A percentile compares a stretch with the other conserved stretches of the same genome.
phyloP scores from a whole-genome alignment of 176 grass and related monocot species.

The Avena atlantica region DNA sequence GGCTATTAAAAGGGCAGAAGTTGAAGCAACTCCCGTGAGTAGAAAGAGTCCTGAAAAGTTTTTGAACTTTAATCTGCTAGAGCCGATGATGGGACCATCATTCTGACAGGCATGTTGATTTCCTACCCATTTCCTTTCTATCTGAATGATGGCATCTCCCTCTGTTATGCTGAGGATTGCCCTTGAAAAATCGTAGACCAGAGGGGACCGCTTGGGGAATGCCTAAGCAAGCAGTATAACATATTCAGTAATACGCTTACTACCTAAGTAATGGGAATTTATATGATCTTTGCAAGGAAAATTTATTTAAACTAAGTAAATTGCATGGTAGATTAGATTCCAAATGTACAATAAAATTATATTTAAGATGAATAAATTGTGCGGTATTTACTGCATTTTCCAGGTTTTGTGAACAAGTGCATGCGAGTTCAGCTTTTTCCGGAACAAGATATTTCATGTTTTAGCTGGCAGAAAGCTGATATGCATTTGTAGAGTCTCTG shows the following conservation, averaged over 20 bases:
- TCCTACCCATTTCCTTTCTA: conserved; percentile 59
- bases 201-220: conserved; percentile 44
- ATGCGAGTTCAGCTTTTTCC: not conserved
- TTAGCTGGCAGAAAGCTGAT: not conserved
- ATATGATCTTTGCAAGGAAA: not conserved
- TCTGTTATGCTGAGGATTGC: conserved; percentile 66
- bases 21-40: conserved; percentile 45
- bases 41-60: conserved; percentile 59
- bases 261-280: not conserved
- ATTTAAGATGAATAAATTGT: conserved; percentile 2
- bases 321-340: not conserved
- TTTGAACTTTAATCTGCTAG: conserved; percentile 39
- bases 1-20: conserved; percentile 42
- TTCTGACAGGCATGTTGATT: conserved; percentile 30
- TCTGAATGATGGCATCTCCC: conserved; percentile 45
- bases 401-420: conserved; percentile 13
- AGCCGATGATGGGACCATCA: conserved; percentile 21
- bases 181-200: conserved; percentile 53
- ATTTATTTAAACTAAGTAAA: not conserved
- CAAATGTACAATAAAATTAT: not conserved
- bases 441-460: not conserved
- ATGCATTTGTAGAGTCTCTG: not conserved
- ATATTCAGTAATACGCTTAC: conserved; percentile 1
- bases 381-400: not conserved
- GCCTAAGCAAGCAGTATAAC: conserved; percentile 35